These are phyloP conservation scores for Vitis vinifera DNA, from an alignment of 164 flowering plant genomes.

Conservation along the genomic window ASM3070453v1 NC_081813.1:489001-489500, in stretches of 20 bases:
- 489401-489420: neutral
- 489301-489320: conserved; percentile 95
- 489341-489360: conserved; percentile 84
- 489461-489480: too few species aligned
- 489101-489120: neutral
- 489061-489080: neutral
- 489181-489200: too few species aligned
- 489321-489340: conserved; percentile 84
- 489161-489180: too few species aligned
- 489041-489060: conserved; percentile 85
- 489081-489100: neutral
- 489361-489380: conserved; percentile 52
- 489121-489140: neutral
- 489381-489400: neutral
- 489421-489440: neutral
- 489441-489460: too few species aligned
- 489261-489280: conserved; percentile 96
- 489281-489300: conserved; percentile 98
- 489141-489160: too few species aligned
- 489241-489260: neutral
- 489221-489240: neutral
- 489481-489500: too few species aligned
- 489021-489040: conserved; percentile 96
- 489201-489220: too few species aligned
- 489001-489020: conserved; percentile 84